phyloP scores from a whole-genome alignment of 225 moss, liverwort and hornwort genomes.

The Climacium dendroides region DNA sequence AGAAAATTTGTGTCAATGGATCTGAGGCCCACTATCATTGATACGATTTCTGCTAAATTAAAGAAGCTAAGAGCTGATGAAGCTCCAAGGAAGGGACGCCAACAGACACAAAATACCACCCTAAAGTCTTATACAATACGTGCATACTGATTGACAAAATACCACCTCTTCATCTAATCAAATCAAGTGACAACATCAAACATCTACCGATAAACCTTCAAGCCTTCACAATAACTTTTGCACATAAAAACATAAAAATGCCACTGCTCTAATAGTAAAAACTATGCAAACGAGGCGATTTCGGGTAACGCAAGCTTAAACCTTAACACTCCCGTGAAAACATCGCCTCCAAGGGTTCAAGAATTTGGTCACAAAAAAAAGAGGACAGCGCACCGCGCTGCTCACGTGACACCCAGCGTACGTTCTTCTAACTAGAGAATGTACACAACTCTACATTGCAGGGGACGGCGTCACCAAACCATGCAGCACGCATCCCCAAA shows the following conservation, averaged over 20 bases:
- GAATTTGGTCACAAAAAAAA: neutral
- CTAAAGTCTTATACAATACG: neutral
- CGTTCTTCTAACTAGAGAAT: neutral
- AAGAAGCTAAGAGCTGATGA: neutral
- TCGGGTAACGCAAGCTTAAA: neutral
- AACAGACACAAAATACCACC: neutral
- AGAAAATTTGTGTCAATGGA: neutral
- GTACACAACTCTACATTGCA: neutral
- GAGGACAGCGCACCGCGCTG: neutral
- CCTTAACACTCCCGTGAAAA: neutral
- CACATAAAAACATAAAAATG: too few relatives aligned
- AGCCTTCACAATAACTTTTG: neutral
- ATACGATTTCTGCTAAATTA: neutral
- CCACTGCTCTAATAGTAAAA: neutral
- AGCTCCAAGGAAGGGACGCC: neutral
- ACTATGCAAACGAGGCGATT: neutral
- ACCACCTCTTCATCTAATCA: neutral
- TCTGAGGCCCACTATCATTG: neutral
- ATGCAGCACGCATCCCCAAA: neutral
- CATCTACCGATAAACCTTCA: neutral
- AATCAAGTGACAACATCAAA: neutral
- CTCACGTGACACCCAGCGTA: neutral
- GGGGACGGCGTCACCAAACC: neutral
- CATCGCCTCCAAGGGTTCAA: neutral
- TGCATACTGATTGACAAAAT: neutral